Conservation (phyloP, 768 basidiomycete species). For the Suillus clintonianus region DNA sequence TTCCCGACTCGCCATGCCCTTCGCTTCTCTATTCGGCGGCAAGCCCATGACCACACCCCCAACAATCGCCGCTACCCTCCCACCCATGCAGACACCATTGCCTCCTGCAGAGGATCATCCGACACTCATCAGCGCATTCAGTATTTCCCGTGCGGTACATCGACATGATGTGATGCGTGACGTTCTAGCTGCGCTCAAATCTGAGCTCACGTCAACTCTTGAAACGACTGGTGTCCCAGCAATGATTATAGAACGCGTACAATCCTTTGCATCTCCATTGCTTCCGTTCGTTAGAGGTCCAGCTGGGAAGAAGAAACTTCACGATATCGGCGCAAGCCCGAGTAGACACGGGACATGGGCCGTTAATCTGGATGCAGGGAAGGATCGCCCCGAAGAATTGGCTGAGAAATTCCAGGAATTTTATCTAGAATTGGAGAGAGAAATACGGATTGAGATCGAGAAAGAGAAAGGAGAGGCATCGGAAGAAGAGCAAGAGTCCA, state of each 20-base stretch:
- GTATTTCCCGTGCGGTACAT: slow-evolving; percentile 54
- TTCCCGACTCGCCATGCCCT: slow-evolving; percentile 68
- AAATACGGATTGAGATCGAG: slow-evolving; percentile 42
- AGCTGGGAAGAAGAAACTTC: slow-evolving; percentile 31
- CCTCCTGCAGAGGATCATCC: slow-evolving; percentile 34
- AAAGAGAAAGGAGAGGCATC: slow-evolving; percentile 16
- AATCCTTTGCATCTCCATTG: slow-evolving; percentile 53
- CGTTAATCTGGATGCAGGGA: slow-evolving; percentile 38
- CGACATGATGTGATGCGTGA: slow-evolving; percentile 54
- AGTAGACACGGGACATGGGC: slow-evolving; percentile 30
- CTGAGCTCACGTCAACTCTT: slow-evolving; percentile 55
- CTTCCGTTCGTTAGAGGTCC: slow-evolving; percentile 55
- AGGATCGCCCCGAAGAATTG: slow-evolving; percentile 53
- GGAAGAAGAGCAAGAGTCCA: slow-evolving; percentile 39
- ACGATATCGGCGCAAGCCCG: slow-evolving; percentile 29
- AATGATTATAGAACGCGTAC: slow-evolving; percentile 66
- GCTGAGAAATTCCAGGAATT: slow-evolving; percentile 68
- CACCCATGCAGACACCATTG: slow-evolving; percentile 25
- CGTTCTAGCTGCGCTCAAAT: slow-evolving; percentile 53
- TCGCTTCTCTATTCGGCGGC: slow-evolving; percentile 76
- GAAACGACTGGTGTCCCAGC: slow-evolving; percentile 36
- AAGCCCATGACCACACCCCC: slow-evolving; percentile 31
- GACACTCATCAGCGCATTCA: slow-evolving; percentile 56
- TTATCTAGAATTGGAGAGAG: slow-evolving; percentile 65
- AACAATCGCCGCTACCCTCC: slow-evolving; percentile 30